Percentiles rank a stretch among this genome's conserved stretches.
These are phyloP conservation scores for Boechera divaricarpa DNA, from an alignment of 345 rosid species.

Conservation along the genomic window DNA sequence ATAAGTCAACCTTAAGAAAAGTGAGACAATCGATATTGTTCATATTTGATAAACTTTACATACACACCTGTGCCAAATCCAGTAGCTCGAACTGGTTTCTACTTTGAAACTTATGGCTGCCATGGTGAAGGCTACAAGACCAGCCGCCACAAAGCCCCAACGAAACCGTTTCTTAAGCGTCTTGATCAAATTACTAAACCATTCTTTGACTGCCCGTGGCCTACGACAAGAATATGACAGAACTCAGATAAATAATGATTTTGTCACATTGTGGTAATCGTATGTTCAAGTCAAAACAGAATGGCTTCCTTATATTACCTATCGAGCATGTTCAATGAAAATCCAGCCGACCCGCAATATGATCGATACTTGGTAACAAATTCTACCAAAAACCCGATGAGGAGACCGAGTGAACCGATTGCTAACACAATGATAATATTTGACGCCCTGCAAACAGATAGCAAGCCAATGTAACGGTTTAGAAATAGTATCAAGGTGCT, in stretches of 20 bases:
- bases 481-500: conserved; percentile 25
- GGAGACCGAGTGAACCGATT: conserved; percentile 78
- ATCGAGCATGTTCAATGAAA: conserved; percentile 53
- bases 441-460: conserved; percentile 62
- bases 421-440: conserved; percentile 84
- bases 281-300: conserved; percentile 11
- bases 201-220: conserved; percentile 52
- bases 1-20: conserved; percentile 17
- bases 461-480: conserved; percentile 1
- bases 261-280: not conserved
- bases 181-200: conserved; percentile 64
- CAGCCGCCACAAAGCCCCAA: conserved; percentile 74
- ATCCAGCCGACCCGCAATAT: conserved; percentile 53
- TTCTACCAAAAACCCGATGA: conserved; percentile 80
- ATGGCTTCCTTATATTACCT: conserved; percentile 54
- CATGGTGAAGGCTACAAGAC: conserved; percentile 64
- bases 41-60: not conserved
- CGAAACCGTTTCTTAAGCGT: conserved; percentile 62
- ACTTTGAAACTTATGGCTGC: conserved; percentile 85
- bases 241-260: not conserved
- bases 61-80: conserved; percentile 97
- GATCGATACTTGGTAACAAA: conserved; percentile 65
- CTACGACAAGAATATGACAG: conserved; percentile 45
- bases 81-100: conserved; percentile 83
- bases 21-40: conserved; percentile 18